Percentiles rank a stretch among this genome's conserved stretches.
These are phyloP conservation scores for Amanita pallidorosea DNA, from an alignment of 768 basidiomycete genomes.

Conservation along the genomic window DNA sequence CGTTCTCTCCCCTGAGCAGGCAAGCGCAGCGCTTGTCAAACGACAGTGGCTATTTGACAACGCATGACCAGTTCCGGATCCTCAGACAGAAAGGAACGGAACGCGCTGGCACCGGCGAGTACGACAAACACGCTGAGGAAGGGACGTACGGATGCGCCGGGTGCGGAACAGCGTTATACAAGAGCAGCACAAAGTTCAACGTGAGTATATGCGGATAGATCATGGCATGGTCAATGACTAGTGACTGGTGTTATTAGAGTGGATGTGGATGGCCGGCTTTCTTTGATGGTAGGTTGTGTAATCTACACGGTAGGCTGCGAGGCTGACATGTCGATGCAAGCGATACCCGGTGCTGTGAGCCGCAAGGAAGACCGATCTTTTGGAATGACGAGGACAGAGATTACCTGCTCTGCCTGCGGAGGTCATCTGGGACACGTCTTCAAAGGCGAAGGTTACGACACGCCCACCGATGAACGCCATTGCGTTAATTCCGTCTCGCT, in stretches of 20 bases:
- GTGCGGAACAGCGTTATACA: constrained; percentile 78
- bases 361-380: constrained; percentile 61
- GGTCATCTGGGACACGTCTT: constrained; percentile 95
- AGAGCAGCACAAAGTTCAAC: constrained; percentile 82
- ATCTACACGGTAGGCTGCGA: neutral
- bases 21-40: constrained; percentile 17
- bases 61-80: constrained; percentile 57
- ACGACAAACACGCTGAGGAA: constrained; percentile 52
- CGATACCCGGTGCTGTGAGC: constrained; percentile 81
- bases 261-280: constrained; percentile 99
- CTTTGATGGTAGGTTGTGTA: constrained; percentile 61
- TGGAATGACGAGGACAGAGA: constrained; percentile 72
- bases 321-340: constrained; percentile 23
- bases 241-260: constrained; percentile 28
- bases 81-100: constrained; percentile 87
- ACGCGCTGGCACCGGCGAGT: constrained; percentile 62
- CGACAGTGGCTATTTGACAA: neutral
- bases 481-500: constrained; percentile 88
- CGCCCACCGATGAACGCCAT: constrained; percentile 78
- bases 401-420: constrained; percentile 82
- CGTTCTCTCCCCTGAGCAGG: constrained; percentile 72
- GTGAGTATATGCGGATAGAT: constrained; percentile 17
- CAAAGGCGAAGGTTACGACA: constrained; percentile 78
- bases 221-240: neutral
- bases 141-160: constrained; percentile 76